These are phyloP conservation scores for Psilocybe subaeruginosa DNA, from an alignment of 768 basidiomycete genomes.

Conservation along the genomic window DNA sequence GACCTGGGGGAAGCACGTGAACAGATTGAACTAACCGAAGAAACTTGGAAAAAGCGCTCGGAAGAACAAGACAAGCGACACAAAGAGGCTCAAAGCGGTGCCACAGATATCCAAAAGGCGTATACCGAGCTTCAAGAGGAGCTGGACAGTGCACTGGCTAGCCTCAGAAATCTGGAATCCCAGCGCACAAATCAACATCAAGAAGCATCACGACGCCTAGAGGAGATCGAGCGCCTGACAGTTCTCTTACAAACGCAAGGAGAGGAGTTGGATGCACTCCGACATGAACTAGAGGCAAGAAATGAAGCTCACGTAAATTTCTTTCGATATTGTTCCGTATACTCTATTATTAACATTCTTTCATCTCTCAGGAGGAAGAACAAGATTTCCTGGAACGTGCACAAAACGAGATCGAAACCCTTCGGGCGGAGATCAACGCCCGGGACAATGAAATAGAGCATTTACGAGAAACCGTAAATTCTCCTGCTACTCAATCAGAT, in stretches of 20 bases:
- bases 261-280: constrained; percentile 56
- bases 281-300: constrained; percentile 53
- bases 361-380: constrained; percentile 54
- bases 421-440: constrained; percentile 60
- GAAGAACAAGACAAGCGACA: constrained; percentile 56
- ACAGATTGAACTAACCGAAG: constrained; percentile 48
- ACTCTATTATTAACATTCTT: background rate
- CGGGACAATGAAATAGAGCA: constrained; percentile 72
- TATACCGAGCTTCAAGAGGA: constrained; percentile 66
- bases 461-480: constrained; percentile 49
- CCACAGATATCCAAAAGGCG: constrained; percentile 63
- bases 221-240: constrained; percentile 61
- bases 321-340: background rate
- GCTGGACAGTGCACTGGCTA: constrained; percentile 55
- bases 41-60: constrained; percentile 47
- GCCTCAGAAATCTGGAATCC: constrained; percentile 60
- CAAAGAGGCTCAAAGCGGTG: constrained; percentile 46
- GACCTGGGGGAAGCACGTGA: constrained; percentile 57
- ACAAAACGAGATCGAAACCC: constrained; percentile 71
- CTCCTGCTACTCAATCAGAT: constrained; percentile 36
- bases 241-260: constrained; percentile 45
- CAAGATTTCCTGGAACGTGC: constrained; percentile 64
- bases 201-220: constrained; percentile 53
- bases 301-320: constrained; percentile 38
- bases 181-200: constrained; percentile 66